Evolutionary conservation across 441 rosid species (phyloP), one percentile per base, ranked within the genome.

Genomic region (Erysimum cheiri): DNA sequence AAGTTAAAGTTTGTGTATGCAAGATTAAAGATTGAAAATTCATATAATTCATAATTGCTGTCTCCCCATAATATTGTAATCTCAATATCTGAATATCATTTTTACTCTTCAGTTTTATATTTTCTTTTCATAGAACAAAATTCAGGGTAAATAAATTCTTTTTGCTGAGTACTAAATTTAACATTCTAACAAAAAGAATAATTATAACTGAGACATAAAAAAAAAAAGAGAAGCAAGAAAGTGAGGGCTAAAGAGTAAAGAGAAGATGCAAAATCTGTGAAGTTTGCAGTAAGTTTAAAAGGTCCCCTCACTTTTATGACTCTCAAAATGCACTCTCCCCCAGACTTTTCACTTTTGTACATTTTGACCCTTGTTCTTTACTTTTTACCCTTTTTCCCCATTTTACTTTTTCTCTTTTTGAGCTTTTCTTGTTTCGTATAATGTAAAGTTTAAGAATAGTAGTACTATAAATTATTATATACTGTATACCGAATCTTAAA

Each of bases 211-310:
- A 24, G 36, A 44, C 12, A n/a, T 11, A 41, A 24, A 24, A 53
- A 58, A 28, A 33, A 22, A 24, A 32, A 50, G 6, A 54, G 46
- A 44, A 53, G 47, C 62, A 63, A 54, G 40, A 71, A 54, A 71
- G 50, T 55, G 56, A 71, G 75, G 47, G 39, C n/a, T 26, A 61
- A 41, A 41, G 29, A 32, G 69, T 24, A 53, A 62, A 53, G 36
- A 61, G 61, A 52, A 14, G 28, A 12, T 60, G 43, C 40, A 50
- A 69, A 39, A 28, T 10, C 19, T 49, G 35, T 69, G 73, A 60
- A 70, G 65, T 32, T 60, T 29, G 44, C 39, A 37, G 63, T 11
- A 33, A 71, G 22, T 71, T 43, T 26, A 9, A 39, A 71, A 61
- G 46, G 62, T 53, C 54, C 66, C 58, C 60, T 19, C 55, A 56